phyloP scores from a whole-genome alignment of 1,284 basidiomycete species.

The Austroboletus niveus region DNA sequence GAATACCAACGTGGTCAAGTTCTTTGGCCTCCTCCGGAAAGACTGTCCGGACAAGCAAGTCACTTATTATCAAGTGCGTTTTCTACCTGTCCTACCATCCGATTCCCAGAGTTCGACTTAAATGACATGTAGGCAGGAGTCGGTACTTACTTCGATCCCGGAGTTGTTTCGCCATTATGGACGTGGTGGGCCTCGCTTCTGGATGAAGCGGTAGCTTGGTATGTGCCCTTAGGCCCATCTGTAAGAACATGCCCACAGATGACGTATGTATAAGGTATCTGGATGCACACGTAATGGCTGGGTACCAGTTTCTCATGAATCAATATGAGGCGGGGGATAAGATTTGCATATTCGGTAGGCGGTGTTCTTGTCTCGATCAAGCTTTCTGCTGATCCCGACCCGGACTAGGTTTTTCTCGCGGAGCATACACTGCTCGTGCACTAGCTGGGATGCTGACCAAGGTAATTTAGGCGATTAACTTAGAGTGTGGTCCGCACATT shows the following conservation, averaged over 20 bases:
- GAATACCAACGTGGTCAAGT: conserved; percentile 73
- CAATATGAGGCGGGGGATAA: conserved; percentile 59
- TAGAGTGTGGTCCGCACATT: not conserved
- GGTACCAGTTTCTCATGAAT: conserved; percentile 68
- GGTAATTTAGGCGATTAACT: conserved; percentile 24
- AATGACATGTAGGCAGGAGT: conserved; percentile 49
- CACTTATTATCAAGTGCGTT: conserved; percentile 63
- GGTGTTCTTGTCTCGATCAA: not conserved
- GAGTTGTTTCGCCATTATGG: conserved; percentile 51
- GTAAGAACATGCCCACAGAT: not conserved
- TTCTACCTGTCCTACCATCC: not conserved
- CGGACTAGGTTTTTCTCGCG: conserved; percentile 64
- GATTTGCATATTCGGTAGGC: conserved; percentile 59
- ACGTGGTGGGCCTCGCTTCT: conserved; percentile 48
- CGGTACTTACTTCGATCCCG: conserved; percentile 59
- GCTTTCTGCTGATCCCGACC: conserved; percentile 1
- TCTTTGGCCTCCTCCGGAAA: conserved; percentile 62
- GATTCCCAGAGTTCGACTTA: not conserved
- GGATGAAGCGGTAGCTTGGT: conserved; percentile 65
- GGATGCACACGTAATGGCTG: conserved; percentile 58
- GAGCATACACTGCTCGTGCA: conserved; percentile 75
- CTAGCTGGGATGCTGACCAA: conserved; percentile 63
- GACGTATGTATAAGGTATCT: conserved; percentile 48
- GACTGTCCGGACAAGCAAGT: conserved; percentile 54
- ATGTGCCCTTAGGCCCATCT: conserved; percentile 11